These are phyloP conservation scores for Komagataella pseudopastoris DNA, from an alignment of 805 yeast species.

Conservation along the genomic window DNA sequence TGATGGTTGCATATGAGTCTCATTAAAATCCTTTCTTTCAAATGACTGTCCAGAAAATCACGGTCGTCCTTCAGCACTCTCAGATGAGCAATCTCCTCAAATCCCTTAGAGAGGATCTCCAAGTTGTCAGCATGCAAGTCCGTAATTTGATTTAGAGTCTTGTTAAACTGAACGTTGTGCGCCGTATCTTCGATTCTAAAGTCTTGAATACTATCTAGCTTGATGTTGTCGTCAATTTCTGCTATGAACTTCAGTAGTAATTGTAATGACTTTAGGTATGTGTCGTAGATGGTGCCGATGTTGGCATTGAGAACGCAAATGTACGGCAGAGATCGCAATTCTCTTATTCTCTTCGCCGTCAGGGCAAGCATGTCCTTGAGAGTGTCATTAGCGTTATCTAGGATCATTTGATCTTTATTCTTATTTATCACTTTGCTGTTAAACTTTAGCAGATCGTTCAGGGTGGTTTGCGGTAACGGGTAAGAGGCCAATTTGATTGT, in stretches of 20 bases:
- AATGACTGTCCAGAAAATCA: slow-evolving; percentile 56
- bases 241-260: slow-evolving; percentile 27
- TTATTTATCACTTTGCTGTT: slow-evolving; percentile 17
- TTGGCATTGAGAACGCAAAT: slow-evolving; percentile 79
- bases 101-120: slow-evolving; percentile 71
- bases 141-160: slow-evolving; percentile 39
- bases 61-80: slow-evolving; percentile 12
- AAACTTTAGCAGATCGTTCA: slow-evolving; percentile 34
- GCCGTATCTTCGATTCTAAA: slow-evolving; percentile 28
- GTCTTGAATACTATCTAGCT: slow-evolving; percentile 9
- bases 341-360: slow-evolving; percentile 59
- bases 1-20: slow-evolving; percentile 81
- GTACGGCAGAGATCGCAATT: slow-evolving; percentile 68
- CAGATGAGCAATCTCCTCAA: slow-evolving; percentile 36
- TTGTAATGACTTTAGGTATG: slow-evolving; percentile 60
- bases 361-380: slow-evolving; percentile 40
- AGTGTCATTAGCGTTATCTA: slow-evolving; percentile 39
- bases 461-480: slow-evolving; percentile 38
- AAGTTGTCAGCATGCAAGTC: slow-evolving; percentile 77
- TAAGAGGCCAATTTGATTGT: slow-evolving; percentile 42
- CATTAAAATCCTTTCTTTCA: slow-evolving; percentile 77
- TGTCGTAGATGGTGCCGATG: slow-evolving; percentile 61
- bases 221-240: neutral
- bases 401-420: slow-evolving; percentile 18
- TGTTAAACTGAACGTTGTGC: slow-evolving; percentile 40